A percentile compares a stretch with the other conserved stretches of the same genome.
These are phyloP conservation scores for Exutisphaerella laricina DNA, from an alignment of 2,329 filamentous ascomycete genomes.

Conservation along the genomic window DNA sequence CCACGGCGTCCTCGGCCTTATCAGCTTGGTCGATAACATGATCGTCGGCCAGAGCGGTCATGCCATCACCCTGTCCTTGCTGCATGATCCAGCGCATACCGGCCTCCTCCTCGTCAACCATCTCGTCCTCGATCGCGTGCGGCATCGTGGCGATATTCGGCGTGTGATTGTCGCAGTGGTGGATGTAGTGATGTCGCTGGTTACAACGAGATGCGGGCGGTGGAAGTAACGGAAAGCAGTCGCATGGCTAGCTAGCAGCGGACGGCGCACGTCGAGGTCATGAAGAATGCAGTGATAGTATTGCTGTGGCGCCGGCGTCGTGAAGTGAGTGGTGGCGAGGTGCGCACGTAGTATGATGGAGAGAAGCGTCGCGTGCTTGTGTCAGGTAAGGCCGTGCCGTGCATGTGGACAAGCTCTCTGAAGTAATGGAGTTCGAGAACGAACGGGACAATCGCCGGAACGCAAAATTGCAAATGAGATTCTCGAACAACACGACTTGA, in stretches of 20 bases:
- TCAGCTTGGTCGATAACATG: conserved; percentile 49
- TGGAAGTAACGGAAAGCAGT: neutral
- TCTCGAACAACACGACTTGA: too few species aligned
- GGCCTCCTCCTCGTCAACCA: conserved; percentile 11
- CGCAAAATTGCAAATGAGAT: too few species aligned
- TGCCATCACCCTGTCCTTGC: conserved; percentile 15
- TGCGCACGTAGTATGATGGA: too few species aligned
- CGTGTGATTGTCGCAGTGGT: neutral
- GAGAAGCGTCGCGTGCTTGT: too few species aligned
- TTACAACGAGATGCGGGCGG: neutral
- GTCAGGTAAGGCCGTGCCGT: too few species aligned
- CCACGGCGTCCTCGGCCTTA: conserved; percentile 88
- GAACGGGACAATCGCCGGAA: too few species aligned
- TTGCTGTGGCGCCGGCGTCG: neutral
- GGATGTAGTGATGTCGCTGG: neutral
- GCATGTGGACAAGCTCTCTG: too few species aligned
- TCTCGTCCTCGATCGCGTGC: conserved; percentile 31
- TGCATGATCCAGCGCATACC: conserved; percentile 24
- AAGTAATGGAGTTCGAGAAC: too few species aligned
- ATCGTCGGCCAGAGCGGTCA: conserved; percentile 22
- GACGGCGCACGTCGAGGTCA: too few species aligned
- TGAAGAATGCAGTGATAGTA: neutral
- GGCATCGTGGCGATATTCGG: conserved; percentile 35
- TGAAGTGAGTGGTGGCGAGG: neutral
- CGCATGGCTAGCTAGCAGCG: too few species aligned